These are phyloP conservation scores for Scleroderma bovista DNA, from an alignment of 768 basidiomycete species.

Conservation along the genomic window DNA sequence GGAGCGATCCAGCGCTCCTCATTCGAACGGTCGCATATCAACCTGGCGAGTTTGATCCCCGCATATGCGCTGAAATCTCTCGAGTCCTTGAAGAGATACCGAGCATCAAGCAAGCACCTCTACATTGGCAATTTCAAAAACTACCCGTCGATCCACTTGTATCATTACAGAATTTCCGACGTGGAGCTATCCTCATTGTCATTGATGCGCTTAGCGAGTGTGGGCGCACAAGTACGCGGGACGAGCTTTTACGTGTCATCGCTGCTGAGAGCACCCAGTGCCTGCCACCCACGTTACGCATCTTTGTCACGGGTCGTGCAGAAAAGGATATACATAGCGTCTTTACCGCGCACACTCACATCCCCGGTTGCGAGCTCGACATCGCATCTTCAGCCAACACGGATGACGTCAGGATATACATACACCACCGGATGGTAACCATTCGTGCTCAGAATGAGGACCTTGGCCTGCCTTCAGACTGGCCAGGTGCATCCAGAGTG, in stretches of 20 bases:
- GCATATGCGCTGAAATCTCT: constrained; percentile 22
- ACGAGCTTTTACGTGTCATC: constrained; percentile 26
- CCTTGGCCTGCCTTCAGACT: constrained; percentile 22
- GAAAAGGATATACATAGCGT: constrained; percentile 22
- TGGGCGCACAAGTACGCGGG: constrained; percentile 14
- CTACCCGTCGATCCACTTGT: constrained; percentile 29
- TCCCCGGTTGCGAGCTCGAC: constrained; percentile 19
- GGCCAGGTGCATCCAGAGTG: constrained; percentile 20
- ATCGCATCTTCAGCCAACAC: constrained; percentile 21
- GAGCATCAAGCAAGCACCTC: constrained; percentile 23
- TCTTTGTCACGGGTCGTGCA: constrained; percentile 30
- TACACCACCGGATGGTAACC: constrained; percentile 20
- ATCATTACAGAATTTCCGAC: constrained; percentile 9
- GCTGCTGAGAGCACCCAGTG: constrained; percentile 15
- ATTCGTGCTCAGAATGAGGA: constrained; percentile 24
- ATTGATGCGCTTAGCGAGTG: constrained; percentile 35
- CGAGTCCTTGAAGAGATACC: constrained; percentile 20
- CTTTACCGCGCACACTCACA: constrained; percentile 8
- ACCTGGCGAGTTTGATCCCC: constrained; percentile 27
- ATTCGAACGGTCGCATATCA: constrained; percentile 33
- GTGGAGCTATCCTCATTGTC: constrained; percentile 25
- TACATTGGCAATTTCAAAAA: constrained; percentile 29
- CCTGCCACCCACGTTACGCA: constrained; percentile 20
- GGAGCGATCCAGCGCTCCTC: constrained; percentile 25
- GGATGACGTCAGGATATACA: constrained; percentile 20